A percentile compares a stretch with the other conserved stretches of the same genome.
phyloP scores from a whole-genome alignment of 495 filamentous ascomycete species.

The Aspergillus coremiiformis region DNA sequence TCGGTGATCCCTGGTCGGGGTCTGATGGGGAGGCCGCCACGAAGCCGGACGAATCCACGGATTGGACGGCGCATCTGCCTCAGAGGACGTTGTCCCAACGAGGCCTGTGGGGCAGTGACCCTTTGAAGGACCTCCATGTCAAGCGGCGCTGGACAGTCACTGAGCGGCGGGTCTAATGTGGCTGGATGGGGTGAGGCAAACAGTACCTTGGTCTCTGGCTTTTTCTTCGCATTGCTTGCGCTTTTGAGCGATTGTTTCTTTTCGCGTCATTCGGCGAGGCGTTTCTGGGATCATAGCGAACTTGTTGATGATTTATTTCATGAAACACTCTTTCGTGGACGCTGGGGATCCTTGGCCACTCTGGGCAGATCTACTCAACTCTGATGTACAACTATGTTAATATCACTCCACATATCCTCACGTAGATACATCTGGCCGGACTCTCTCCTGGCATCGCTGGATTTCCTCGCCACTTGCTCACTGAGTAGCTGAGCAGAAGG shows the following conservation, averaged over 20 bases:
- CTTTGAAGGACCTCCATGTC: conserved; percentile 21
- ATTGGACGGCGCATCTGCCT: conserved; percentile 24
- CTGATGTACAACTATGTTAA: neutral
- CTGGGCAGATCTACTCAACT: neutral
- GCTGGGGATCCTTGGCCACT: neutral
- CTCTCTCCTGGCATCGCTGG: no score
- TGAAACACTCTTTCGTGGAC: neutral
- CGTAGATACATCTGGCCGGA: no score
- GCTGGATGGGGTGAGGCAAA: neutral
- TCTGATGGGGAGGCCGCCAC: neutral
- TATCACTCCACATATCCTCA: no score
- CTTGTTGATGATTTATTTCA: neutral
- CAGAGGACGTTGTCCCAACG: conserved; percentile 33
- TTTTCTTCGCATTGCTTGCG: neutral
- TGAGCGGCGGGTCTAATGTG: conserved; percentile 28
- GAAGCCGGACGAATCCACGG: conserved; percentile 2
- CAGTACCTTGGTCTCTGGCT: neutral
- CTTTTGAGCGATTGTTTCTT: neutral
- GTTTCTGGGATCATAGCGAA: neutral
- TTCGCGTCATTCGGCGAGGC: neutral
- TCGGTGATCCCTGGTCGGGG: conserved; percentile 23
- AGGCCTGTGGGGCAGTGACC: conserved; percentile 38
- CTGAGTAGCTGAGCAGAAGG: no score
- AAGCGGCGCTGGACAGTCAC: conserved; percentile 41
- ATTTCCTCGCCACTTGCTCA: no score